These are phyloP conservation scores for Hyaloscypha hepaticicola DNA, from an alignment of 495 filamentous ascomycete species.

Conservation along the genomic window DNA sequence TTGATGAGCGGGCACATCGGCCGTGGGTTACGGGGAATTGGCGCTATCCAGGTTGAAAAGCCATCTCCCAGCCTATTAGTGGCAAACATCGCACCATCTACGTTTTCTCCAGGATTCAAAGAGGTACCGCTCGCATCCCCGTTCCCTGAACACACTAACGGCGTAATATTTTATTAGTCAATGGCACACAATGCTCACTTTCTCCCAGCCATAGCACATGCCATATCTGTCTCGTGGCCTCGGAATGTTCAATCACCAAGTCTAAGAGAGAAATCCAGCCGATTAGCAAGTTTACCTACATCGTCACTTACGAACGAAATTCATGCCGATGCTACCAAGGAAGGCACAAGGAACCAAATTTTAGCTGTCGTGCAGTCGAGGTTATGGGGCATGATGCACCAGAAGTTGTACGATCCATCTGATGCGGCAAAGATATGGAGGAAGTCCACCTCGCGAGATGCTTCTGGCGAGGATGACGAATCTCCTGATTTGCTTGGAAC, in stretches of 20 bases:
- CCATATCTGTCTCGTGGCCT: slow-evolving; percentile 16
- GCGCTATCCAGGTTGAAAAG: neutral
- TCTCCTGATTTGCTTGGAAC: neutral
- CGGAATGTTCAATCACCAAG: slow-evolving; percentile 14
- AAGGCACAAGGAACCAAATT: slow-evolving; percentile 3
- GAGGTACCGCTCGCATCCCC: slow-evolving; percentile 9
- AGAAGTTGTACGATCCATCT: slow-evolving; percentile 18
- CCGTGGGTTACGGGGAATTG: neutral
- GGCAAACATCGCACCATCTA: neutral
- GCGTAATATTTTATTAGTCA: slow-evolving; percentile 4
- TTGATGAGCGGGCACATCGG: neutral
- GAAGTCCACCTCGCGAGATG: neutral
- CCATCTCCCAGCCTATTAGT: neutral
- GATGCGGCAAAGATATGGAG: slow-evolving; percentile 5
- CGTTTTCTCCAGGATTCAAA: slow-evolving; percentile 25
- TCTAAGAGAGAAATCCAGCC: slow-evolving; percentile 18
- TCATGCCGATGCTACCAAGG: neutral
- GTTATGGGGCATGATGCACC: slow-evolving; percentile 31
- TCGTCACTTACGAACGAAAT: neutral
- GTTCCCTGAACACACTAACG: neutral
- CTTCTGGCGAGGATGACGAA: neutral
- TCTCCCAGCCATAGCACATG: slow-evolving; percentile 20
- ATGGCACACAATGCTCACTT: slow-evolving; percentile 24
- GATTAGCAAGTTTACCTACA: neutral
- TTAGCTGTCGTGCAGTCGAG: slow-evolving; percentile 12